Evolutionary conservation across 805 yeast species (phyloP).

Genomic region (Candida dendrica): DNA sequence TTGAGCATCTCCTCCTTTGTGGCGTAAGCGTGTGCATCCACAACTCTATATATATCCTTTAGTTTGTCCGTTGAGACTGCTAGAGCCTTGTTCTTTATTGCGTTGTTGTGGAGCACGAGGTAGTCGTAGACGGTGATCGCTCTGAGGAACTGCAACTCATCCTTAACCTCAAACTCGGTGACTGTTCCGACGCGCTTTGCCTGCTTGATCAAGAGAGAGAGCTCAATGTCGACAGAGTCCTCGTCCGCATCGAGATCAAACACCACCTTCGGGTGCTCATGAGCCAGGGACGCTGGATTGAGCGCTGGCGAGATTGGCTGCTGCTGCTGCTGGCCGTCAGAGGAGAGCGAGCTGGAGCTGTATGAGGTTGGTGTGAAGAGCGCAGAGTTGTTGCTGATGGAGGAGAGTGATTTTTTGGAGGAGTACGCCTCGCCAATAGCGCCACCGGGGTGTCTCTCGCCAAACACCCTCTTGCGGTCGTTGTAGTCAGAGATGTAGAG

Average conservation of each 20-base stretch:
- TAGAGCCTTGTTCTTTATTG: background rate
- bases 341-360: background rate
- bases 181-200: conserved; percentile 19
- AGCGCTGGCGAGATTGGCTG: conserved; percentile 3
- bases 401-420: conserved; percentile 7
- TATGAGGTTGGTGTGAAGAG: conserved; percentile 6
- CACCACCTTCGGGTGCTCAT: background rate
- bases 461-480: conserved; percentile 50
- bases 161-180: conserved; percentile 12
- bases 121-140: conserved; percentile 30
- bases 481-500: conserved; percentile 49
- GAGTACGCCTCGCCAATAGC: conserved; percentile 60
- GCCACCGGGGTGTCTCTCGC: conserved; percentile 84
- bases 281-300: conserved; percentile 4
- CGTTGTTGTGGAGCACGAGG: conserved; percentile 17
- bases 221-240: conserved; percentile 10
- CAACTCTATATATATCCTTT: conserved; percentile 7
- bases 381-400: conserved; percentile 20
- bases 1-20: conserved; percentile 9
- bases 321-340: background rate
- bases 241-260: background rate
- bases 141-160: conserved; percentile 30
- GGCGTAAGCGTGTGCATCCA: conserved; percentile 7
- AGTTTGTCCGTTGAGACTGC: conserved; percentile 7
- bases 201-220: conserved; percentile 17